Percentiles rank a stretch among this genome's conserved stretches.
phyloP scores from a whole-genome alignment of 176 grass and related monocot species.

The Oryza brachyantha region DNA sequence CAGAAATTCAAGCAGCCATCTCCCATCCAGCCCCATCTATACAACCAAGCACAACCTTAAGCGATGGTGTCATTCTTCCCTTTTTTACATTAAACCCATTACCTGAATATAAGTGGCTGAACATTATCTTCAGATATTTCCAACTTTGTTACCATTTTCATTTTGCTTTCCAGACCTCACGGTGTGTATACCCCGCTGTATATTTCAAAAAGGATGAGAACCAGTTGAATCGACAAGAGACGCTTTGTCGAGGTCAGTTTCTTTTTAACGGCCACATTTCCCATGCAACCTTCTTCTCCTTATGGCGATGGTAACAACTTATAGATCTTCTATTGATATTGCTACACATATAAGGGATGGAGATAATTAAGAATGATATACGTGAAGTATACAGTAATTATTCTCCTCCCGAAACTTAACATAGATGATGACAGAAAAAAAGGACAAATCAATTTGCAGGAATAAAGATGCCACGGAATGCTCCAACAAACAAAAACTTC shows the following conservation, averaged over 20 bases:
- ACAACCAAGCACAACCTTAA: too few relatives aligned
- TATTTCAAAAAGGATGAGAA: neutral
- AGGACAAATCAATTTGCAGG: neutral
- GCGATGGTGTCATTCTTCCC: neutral
- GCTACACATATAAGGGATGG: neutral
- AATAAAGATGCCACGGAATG: conserved; percentile 7
- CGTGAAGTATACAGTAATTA: too few relatives aligned
- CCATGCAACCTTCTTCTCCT: neutral
- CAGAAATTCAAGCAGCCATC: too few relatives aligned
- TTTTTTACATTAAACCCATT: neutral
- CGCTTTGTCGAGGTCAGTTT: conserved; percentile 5
- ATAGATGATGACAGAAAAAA: too few relatives aligned
- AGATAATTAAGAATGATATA: too few relatives aligned
- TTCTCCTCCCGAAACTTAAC: too few relatives aligned
- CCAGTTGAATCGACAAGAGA: neutral
- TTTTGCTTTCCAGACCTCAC: conserved; percentile 8
- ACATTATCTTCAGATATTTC: conserved; percentile 2
- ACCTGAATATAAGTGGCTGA: conserved; percentile 3
- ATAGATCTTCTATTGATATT: neutral
- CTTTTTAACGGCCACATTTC: neutral
- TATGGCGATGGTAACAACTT: conserved; percentile 22
- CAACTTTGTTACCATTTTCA: conserved; percentile 4
- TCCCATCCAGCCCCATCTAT: too few relatives aligned
- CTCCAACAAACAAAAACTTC: conserved; percentile 11
- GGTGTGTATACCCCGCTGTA: neutral